Percentiles rank a stretch among this genome's conserved stretches.
phyloP scores from a whole-genome alignment of 148 eudicot species.

The Rhododendron ferrugineum region DNA sequence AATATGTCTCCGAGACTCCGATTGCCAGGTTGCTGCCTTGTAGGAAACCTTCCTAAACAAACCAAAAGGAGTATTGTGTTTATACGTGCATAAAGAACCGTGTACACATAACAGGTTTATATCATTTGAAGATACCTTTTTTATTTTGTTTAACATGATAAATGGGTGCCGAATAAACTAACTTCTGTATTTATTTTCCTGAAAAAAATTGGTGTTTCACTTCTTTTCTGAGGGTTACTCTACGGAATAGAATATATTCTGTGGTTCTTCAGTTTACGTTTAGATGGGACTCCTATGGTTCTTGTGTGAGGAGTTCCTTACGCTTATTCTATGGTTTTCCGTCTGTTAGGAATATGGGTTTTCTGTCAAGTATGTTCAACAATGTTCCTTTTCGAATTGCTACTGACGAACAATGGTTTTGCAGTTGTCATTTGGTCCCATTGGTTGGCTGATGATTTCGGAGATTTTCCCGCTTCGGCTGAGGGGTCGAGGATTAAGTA shows the following conservation, averaged over 20 bases:
- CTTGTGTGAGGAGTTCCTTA: neutral
- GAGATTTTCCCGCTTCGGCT: conserved; percentile 93
- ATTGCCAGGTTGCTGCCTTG: neutral
- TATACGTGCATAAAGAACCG: neutral
- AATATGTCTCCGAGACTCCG: neutral
- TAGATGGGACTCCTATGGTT: neutral
- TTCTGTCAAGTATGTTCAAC: neutral
- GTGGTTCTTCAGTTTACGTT: neutral
- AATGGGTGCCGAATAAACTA: neutral
- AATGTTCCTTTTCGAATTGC: neutral
- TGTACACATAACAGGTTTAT: neutral
- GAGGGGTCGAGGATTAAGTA: conserved; percentile 85
- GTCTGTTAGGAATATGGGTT: neutral
- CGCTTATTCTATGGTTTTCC: neutral
- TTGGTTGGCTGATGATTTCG: conserved; percentile 98
- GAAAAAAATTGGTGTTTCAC: neutral
- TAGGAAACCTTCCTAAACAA: neutral
- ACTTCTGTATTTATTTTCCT: neutral
- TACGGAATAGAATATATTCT: neutral
- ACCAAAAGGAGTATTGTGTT: neutral
- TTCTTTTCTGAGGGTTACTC: neutral
- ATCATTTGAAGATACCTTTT: neutral
- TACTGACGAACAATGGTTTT: conserved; percentile 9
- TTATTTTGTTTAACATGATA: neutral
- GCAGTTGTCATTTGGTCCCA: conserved; percentile 96